A percentile compares a stretch with the other conserved stretches of the same genome.
phyloP scores from a whole-genome alignment of 495 filamentous ascomycete genomes.

The Rhypophila decipiens region DNA sequence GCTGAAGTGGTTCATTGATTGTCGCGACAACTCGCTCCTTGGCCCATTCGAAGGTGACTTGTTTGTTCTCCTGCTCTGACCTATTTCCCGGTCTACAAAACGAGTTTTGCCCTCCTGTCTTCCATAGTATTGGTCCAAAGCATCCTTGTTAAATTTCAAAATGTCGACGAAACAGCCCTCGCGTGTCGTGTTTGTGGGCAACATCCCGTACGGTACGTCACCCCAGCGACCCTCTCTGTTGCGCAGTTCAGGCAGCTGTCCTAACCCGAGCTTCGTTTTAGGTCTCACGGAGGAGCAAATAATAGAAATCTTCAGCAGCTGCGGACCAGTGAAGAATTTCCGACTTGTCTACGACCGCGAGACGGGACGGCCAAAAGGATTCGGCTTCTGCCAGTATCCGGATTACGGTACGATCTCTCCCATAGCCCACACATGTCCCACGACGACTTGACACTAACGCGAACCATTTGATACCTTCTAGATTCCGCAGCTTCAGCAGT shows the following conservation, averaged over 20 bases:
- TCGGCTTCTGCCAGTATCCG: conserved; percentile 90
- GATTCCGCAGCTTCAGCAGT: conserved; percentile 93
- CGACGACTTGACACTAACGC: neutral
- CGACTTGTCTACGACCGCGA: conserved; percentile 93
- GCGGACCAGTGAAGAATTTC: conserved; percentile 86
- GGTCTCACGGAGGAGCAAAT: conserved; percentile 94
- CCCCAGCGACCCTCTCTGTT: conserved; percentile 1
- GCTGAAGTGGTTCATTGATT: too few relatives aligned
- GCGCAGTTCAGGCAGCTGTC: too few relatives aligned
- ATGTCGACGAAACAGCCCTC: conserved; percentile 50
- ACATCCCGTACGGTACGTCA: conserved; percentile 62
- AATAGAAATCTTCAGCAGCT: conserved; percentile 78
- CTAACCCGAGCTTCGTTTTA: conserved; percentile 21
- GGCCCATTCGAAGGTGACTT: too few relatives aligned
- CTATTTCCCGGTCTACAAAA: too few relatives aligned
- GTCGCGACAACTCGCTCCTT: too few relatives aligned
- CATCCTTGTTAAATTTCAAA: too few relatives aligned
- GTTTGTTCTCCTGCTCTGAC: too few relatives aligned
- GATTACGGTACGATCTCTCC: conserved; percentile 49
- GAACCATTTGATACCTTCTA: conserved; percentile 10
- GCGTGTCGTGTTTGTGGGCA: conserved; percentile 73
- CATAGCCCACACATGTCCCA: neutral
- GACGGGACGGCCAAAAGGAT: conserved; percentile 91
- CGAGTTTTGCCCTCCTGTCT: too few relatives aligned
- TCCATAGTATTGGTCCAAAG: too few relatives aligned